These are phyloP conservation scores for Didymella arachidicola DNA, from an alignment of 2,329 filamentous ascomycete species.

Conservation along the genomic window DNA sequence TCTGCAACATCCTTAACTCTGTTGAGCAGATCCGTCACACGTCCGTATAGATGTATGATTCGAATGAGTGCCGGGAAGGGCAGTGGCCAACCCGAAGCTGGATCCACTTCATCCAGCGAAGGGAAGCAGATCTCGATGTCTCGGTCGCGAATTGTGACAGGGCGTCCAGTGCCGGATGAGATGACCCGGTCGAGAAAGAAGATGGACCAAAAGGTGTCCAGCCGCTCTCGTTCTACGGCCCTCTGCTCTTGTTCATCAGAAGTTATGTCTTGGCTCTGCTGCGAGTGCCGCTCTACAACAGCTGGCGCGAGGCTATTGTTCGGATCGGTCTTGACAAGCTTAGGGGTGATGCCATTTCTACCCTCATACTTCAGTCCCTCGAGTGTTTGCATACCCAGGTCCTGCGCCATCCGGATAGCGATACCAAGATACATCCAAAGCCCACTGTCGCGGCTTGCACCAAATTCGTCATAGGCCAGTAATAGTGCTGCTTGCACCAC, in stretches of 20 bases:
- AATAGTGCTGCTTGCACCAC: constrained; percentile 85
- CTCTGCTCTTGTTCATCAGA: constrained; percentile 61
- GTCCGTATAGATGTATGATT: constrained; percentile 85
- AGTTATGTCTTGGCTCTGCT: constrained; percentile 49
- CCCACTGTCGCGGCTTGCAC: constrained; percentile 85
- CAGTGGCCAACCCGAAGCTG: constrained; percentile 72
- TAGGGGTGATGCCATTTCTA: constrained; percentile 63
- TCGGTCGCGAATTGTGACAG: constrained; percentile 82
- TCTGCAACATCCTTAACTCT: constrained; percentile 77
- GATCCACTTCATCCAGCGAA: constrained; percentile 60
- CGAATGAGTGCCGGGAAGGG: constrained; percentile 82
- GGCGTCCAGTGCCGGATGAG: constrained; percentile 83
- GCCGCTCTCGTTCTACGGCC: constrained; percentile 79
- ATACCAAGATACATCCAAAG: constrained; percentile 94
- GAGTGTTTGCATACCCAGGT: constrained; percentile 81
- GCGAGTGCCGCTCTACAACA: constrained; percentile 58
- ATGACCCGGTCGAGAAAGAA: constrained; percentile 89
- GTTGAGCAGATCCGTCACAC: constrained; percentile 84
- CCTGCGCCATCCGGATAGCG: constrained; percentile 82
- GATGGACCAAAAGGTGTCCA: constrained; percentile 89
- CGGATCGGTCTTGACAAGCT: constrained; percentile 57
- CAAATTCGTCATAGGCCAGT: constrained; percentile 89
- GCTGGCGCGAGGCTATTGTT: constrained; percentile 58
- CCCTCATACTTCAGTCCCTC: constrained; percentile 72
- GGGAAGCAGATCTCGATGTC: constrained; percentile 83